Evolutionary conservation across 441 rosid species (phyloP).

Genomic region (California macrophylla): DNA sequence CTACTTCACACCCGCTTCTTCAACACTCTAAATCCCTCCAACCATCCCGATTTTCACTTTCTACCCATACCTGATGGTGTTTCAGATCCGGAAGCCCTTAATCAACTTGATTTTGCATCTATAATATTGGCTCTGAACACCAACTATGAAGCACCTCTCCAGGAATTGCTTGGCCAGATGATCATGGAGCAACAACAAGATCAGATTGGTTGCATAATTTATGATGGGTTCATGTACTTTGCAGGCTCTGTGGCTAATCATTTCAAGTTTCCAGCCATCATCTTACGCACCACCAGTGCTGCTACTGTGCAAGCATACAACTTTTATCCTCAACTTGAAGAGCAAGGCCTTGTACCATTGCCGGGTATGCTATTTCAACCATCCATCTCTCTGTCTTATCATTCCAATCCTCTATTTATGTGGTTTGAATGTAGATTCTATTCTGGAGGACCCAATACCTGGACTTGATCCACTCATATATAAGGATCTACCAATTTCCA

Average conservation of each 20-base stretch:
- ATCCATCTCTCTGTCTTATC: no score
- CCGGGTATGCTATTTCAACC: slow-evolving; percentile 10
- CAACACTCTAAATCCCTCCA: not conserved
- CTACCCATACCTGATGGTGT: not conserved
- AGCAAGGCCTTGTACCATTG: slow-evolving; percentile 20
- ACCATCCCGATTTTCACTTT: not conserved
- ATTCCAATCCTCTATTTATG: no score
- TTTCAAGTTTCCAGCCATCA: slow-evolving; percentile 30
- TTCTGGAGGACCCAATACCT: slow-evolving; percentile 17
- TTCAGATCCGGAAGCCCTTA: not conserved
- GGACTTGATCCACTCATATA: slow-evolving; percentile 20
- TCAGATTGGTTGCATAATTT: slow-evolving; percentile 29
- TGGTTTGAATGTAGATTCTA: slow-evolving; percentile 18
- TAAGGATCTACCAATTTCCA: slow-evolving; percentile 25
- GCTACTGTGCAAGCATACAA: slow-evolving; percentile 19
- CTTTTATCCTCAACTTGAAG: slow-evolving; percentile 9
- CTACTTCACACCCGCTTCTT: not conserved
- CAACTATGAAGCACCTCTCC: slow-evolving; percentile 17
- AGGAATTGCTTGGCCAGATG: slow-evolving; percentile 16
- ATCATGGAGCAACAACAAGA: slow-evolving; percentile 7
- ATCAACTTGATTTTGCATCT: not conserved
- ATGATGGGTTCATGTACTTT: slow-evolving; percentile 41
- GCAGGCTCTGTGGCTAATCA: slow-evolving; percentile 28
- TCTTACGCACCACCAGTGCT: slow-evolving; percentile 30
- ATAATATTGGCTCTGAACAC: not conserved